phyloP scores from a whole-genome alignment of 768 basidiomycete species.

The Auriscalpium microsporum region DNA sequence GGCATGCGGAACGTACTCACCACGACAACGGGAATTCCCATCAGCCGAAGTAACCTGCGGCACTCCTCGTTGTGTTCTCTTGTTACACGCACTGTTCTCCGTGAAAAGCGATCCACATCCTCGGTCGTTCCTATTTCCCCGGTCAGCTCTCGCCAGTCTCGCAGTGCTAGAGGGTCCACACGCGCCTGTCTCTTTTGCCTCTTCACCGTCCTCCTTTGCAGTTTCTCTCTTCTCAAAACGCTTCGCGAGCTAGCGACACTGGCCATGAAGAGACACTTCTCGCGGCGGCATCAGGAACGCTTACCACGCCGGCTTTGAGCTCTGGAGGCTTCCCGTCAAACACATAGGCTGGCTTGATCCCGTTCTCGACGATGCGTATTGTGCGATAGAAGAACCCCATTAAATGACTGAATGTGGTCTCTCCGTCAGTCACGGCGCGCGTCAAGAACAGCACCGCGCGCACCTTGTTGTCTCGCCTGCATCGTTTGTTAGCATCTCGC shows the following conservation, averaged over 20 bases:
- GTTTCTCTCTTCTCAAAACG: slow-evolving; percentile 88
- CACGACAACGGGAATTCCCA: slow-evolving; percentile 95
- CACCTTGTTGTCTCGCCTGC: slow-evolving; percentile 89
- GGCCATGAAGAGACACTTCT: too few relatives aligned
- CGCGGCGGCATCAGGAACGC: slow-evolving; percentile 24
- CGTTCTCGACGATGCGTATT: slow-evolving; percentile 95
- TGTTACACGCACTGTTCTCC: slow-evolving; percentile 92
- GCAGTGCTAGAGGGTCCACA: not conserved
- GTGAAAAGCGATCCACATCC: slow-evolving; percentile 83
- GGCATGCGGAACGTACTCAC: slow-evolving; percentile 37
- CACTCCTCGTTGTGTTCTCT: slow-evolving; percentile 96
- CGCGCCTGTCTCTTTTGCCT: slow-evolving; percentile 87
- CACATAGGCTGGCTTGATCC: slow-evolving; percentile 95
- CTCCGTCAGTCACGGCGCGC: not conserved
- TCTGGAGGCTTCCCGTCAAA: slow-evolving; percentile 99
- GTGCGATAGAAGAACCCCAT: slow-evolving; percentile 99
- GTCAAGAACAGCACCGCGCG: not conserved
- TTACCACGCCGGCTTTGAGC: slow-evolving; percentile 90
- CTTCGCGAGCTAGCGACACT: slow-evolving; percentile 68
- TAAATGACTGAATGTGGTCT: slow-evolving; percentile 53
- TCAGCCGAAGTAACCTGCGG: slow-evolving; percentile 72
- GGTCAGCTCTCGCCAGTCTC: not conserved
- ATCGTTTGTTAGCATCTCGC: slow-evolving; percentile 96
- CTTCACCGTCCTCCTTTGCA: slow-evolving; percentile 90
- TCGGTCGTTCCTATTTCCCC: slow-evolving; percentile 60